Evolutionary conservation across 164 flowering plant genomes (phyloP).

Genomic region (Dillenia turbinata): DNA sequence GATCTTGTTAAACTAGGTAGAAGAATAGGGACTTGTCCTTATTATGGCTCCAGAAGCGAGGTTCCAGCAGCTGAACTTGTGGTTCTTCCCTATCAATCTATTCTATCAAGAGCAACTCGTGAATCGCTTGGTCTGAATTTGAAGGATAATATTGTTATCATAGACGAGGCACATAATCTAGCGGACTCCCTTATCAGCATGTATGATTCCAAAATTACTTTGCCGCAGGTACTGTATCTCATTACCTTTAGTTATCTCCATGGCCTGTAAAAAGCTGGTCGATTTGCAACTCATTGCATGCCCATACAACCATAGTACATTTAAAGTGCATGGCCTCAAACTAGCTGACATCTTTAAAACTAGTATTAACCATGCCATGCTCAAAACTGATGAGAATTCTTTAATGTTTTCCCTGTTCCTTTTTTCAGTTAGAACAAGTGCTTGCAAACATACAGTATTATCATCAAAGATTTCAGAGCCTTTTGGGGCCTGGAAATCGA

Average conservation of each 20-base stretch:
- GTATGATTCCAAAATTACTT: slow-evolving; percentile 77
- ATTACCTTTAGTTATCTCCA: background rate
- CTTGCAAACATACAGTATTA: slow-evolving; percentile 52
- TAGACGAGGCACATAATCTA: slow-evolving; percentile 98
- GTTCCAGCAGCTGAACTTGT: slow-evolving; percentile 75
- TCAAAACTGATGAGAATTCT: background rate
- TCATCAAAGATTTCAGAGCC: slow-evolving; percentile 56
- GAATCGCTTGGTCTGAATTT: slow-evolving; percentile 85
- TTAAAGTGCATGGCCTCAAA: background rate
- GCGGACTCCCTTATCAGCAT: slow-evolving; percentile 94
- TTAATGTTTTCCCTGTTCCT: background rate
- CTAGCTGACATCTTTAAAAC: background rate
- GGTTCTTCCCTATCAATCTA: slow-evolving; percentile 95
- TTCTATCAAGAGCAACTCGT: slow-evolving; percentile 85
- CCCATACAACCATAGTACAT: background rate
- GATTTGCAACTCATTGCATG: background rate
- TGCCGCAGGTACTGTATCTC: slow-evolving; percentile 55
- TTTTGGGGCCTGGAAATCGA: slow-evolving; percentile 85
- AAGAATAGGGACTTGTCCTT: slow-evolving; percentile 80
- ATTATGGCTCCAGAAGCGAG: slow-evolving; percentile 89
- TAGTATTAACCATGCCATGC: background rate
- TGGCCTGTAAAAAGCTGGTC: background rate
- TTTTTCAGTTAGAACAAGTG: slow-evolving; percentile 66
- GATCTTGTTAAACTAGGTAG: slow-evolving; percentile 82
- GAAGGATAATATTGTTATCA: slow-evolving; percentile 73